These are phyloP conservation scores for Penicillium nordicum DNA, from an alignment of 2,329 filamentous ascomycete species.

Conservation along the genomic window DNA sequence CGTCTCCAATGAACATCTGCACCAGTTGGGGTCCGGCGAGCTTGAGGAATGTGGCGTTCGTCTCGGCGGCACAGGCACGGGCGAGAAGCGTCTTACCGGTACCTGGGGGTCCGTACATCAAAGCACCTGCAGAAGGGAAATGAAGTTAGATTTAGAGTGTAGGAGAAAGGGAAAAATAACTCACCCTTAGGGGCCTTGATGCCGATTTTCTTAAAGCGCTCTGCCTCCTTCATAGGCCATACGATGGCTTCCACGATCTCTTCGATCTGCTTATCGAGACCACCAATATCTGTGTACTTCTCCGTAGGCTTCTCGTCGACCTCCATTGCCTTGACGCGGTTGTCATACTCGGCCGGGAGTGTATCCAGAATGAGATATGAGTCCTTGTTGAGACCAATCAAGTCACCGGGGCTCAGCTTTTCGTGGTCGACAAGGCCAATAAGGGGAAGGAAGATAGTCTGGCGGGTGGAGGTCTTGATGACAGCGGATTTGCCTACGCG, in stretches of 20 bases:
- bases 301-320: slow-evolving; percentile 99
- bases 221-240: slow-evolving; percentile 99
- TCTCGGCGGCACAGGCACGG: slow-evolving; percentile 94
- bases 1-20: slow-evolving; percentile 99
- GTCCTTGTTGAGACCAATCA: slow-evolving; percentile 99
- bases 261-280: slow-evolving; percentile 97
- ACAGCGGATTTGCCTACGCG: slow-evolving; percentile 97
- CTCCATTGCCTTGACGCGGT: slow-evolving; percentile 99
- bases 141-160: slow-evolving; percentile 8
- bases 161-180: slow-evolving; percentile 18
- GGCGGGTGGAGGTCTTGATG: slow-evolving; percentile 97
- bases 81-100: slow-evolving; percentile 62
- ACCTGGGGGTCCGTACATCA: slow-evolving; percentile 80
- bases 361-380: slow-evolving; percentile 97
- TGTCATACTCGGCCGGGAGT: slow-evolving; percentile 95
- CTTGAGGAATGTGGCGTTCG: slow-evolving; percentile 97
- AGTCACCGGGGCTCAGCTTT: slow-evolving; percentile 87
- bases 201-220: slow-evolving; percentile 98
- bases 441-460: slow-evolving; percentile 96
- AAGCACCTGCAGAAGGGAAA: slow-evolving; percentile 61
- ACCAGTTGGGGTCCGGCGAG: slow-evolving; percentile 95
- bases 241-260: slow-evolving; percentile 98
- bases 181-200: slow-evolving; percentile 98
- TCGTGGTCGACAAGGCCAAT: slow-evolving; percentile 96
- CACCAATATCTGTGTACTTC: slow-evolving; percentile 97